Percentiles rank a stretch among this genome's conserved stretches.
Evolutionary conservation across 2,329 filamentous ascomycete species (phyloP).

Genomic region (Diplodia mutila): DNA sequence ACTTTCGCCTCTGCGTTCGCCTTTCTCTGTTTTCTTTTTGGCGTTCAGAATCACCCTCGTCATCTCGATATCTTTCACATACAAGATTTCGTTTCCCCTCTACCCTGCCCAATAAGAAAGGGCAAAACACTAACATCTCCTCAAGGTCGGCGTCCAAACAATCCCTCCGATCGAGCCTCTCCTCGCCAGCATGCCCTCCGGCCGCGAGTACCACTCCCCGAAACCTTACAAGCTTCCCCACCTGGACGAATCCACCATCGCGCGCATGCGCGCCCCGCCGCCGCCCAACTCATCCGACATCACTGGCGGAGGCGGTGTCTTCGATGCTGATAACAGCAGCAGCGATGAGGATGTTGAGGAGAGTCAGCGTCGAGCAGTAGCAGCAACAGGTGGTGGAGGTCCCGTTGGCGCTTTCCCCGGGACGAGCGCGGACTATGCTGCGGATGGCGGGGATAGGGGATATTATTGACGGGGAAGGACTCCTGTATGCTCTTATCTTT

Average conservation of each 20-base stretch:
- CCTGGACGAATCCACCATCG: conserved; percentile 67
- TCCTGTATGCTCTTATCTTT: too few relatives aligned
- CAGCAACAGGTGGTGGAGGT: conserved; percentile 11
- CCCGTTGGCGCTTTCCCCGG: conserved; percentile 44
- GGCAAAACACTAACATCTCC: background rate
- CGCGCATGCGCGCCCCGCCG: conserved; percentile 61
- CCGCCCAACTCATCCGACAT: conserved; percentile 52
- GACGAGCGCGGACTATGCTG: conserved; percentile 38
- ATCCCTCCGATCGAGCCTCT: conserved; percentile 74
- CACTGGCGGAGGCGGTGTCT: conserved; percentile 25
- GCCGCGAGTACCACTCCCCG: conserved; percentile 79
- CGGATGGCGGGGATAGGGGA: conserved; percentile 2
- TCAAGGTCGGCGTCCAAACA: conserved; percentile 75
- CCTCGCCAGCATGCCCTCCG: conserved; percentile 79
- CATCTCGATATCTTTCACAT: background rate
- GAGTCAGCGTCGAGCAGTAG: background rate
- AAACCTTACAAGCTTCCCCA: conserved; percentile 68
- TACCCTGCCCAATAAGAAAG: background rate
- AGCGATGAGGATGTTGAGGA: conserved; percentile 46
- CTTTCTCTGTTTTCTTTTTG: too few relatives aligned
- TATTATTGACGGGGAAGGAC: background rate
- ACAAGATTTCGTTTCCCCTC: background rate
- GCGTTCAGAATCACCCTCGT: background rate
- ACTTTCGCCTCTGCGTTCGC: too few relatives aligned
- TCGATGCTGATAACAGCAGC: conserved; percentile 38